Evolutionary conservation across 805 yeast genomes (phyloP), one percentile per base, ranked within the genome.

Genomic region (Candida peoriensis): DNA sequence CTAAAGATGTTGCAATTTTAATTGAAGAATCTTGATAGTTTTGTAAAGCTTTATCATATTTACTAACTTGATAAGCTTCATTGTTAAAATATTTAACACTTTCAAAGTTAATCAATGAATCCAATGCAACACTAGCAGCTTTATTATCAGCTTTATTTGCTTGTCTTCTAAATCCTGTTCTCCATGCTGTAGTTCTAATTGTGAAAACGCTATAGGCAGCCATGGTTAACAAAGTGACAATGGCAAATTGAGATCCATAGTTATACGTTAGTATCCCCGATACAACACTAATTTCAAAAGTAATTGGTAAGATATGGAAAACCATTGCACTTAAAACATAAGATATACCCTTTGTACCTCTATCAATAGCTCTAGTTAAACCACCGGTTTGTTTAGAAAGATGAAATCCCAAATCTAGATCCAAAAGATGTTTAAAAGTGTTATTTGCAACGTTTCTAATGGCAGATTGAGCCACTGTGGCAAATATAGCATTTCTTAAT

Each of bases 271-370:
- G 66, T 28, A 93, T 83, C 37, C 97, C 96, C 55, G 96, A 85
- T 10, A 93, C 98, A 36, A 93, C 81, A 3, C 84, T 72, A 34
- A 93, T 93, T 57, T 93, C 98, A 55, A 93, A 83, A 4, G 94
- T 72, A 26, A 90, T 83, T 8, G 98, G 98, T 22, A 90, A 66
- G 24, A 93, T 89, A 57, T 93, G 97, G 66, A 93, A 90, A n/a
- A 93, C 96, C 95, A 90, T 85, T 3, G 97, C 96, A 24, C 85
- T 78, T 30, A 93, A 65, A 5, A 93, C 97, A 49, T 84, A 89
- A 10, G 94, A 81, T 35, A 93, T 90, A 64, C 98, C 98, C 50
- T 93, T 90, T 1, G 97, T 90, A 58, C 98, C 98, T 44, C 98
- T 70, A 52, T 93, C 98, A 51, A 93, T 93, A 2, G 97, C 97